These are phyloP conservation scores for Saturnispora kantuleensis DNA, from an alignment of 805 yeast genomes.

Conservation along the genomic window DNA sequence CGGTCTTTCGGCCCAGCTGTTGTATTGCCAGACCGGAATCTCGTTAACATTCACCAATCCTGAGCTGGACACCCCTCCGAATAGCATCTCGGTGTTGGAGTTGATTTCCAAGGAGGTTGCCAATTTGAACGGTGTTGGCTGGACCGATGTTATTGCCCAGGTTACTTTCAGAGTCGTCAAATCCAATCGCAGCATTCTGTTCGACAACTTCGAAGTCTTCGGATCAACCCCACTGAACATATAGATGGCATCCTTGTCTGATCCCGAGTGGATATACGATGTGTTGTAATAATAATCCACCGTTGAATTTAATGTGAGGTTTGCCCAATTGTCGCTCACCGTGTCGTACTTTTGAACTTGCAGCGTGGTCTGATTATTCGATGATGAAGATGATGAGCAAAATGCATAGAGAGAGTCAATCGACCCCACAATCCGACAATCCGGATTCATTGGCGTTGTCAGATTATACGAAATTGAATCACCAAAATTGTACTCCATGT, in stretches of 20 bases:
- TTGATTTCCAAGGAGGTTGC: constrained; percentile 35
- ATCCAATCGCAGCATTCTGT: constrained; percentile 37
- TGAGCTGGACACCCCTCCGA: constrained; percentile 54
- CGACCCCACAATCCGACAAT: constrained; percentile 17
- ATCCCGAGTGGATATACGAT: constrained; percentile 33
- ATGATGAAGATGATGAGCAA: constrained; percentile 21
- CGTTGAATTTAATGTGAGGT: constrained; percentile 11
- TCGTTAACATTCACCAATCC: constrained; percentile 73
- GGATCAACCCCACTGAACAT: constrained; percentile 43
- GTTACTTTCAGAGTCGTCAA: constrained; percentile 26
- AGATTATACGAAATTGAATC: constrained; percentile 11
- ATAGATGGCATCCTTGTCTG: constrained; percentile 33
- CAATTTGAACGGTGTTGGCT: constrained; percentile 48
- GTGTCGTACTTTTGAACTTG: constrained; percentile 11
- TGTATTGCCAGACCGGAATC: constrained; percentile 61
- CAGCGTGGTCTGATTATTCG: neutral
- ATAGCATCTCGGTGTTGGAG: constrained; percentile 38
- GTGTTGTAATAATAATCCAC: constrained; percentile 24
- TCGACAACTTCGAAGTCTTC: constrained; percentile 22
- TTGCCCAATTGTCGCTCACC: constrained; percentile 16
- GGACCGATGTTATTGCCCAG: constrained; percentile 37
- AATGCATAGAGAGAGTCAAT: constrained; percentile 17
- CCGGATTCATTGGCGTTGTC: constrained; percentile 14
- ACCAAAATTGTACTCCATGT: constrained; percentile 18
- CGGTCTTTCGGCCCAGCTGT: constrained; percentile 54